Base-by-base conservation (phyloP, 768 basidiomycete species). In the Cyclocybe cylindracea region DNA sequence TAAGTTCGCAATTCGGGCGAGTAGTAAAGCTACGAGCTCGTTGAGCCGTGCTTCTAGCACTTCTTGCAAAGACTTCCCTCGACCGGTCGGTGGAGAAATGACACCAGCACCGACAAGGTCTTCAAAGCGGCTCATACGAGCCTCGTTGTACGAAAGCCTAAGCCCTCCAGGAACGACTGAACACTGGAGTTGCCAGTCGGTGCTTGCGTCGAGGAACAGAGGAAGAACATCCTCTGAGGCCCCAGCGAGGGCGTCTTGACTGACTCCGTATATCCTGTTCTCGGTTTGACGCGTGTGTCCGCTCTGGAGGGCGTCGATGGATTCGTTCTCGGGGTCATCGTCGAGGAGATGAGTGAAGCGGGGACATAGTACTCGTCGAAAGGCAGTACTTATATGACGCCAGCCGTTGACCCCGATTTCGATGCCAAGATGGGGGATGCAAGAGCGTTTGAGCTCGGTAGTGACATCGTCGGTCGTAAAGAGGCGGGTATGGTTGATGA, bases 221-320 rank as follows among this genome's bases (percentile, higher is more conserved):
- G 54, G 60, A 2, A 71, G 44, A 0, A 66, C 40, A 39, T 70
- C 65, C 44, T 70, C 66, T 1, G 62, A 1, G 1, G 45, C 59
- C 2, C 65, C 63, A 24, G 44, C 13, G 1, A 67, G 40, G 1
- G 64, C 48, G 13, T 68, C 60, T 0, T 58, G 45, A n/a, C 61
- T 64, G 0, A 70, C 37, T 0, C 68, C 69, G 58, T 72, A 70
- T 1, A 65, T 32, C 0, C 46, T 13, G 32, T 66, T 64, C 33
- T 70, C 68, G 0, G 60, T 65, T 1, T 40, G 19, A 0, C 45
- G 18, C 6, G 39, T 54, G 44, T 72, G 69, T 0, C 66, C 65
- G 16, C 55, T 54, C 52, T 70, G 69, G 2, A 64, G 53, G 0
- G 66, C 61, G 10, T 61, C 52, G 0, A 67, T 35, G 0, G 61